phyloP scores from a whole-genome alignment of 208 protist species.

The Trypanosoma scelopori region DNA sequence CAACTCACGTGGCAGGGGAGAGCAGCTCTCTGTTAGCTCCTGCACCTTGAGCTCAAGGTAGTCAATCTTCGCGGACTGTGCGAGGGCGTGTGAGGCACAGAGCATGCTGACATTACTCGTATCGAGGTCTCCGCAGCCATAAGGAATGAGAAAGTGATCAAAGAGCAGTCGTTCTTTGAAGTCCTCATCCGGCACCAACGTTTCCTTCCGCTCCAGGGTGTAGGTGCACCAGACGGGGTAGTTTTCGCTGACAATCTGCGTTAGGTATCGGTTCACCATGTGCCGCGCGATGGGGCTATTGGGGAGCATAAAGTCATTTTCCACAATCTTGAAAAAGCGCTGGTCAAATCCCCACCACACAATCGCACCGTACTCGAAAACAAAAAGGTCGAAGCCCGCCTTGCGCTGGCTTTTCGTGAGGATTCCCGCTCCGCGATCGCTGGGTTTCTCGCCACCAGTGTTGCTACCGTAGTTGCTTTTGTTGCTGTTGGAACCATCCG shows the following conservation, averaged over 20 bases:
- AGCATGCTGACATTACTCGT: slow-evolving; percentile 67
- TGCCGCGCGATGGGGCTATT: slow-evolving; percentile 49
- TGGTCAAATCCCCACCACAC: slow-evolving; percentile 85
- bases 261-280: slow-evolving; percentile 72
- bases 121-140: slow-evolving; percentile 51
- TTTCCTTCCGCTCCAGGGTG: slow-evolving; percentile 50
- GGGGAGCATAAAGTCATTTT: slow-evolving; percentile 79
- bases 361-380: slow-evolving; percentile 75
- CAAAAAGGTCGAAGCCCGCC: slow-evolving; percentile 73
- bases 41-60: slow-evolving; percentile 79
- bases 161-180: slow-evolving; percentile 63
- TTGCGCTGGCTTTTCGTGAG: slow-evolving; percentile 17
- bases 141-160: slow-evolving; percentile 80
- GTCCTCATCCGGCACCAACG: slow-evolving; percentile 60
- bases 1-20: slow-evolving; percentile 65
- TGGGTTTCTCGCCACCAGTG: slow-evolving; percentile 20
- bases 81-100: slow-evolving; percentile 70
- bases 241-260: slow-evolving; percentile 68
- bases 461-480: slow-evolving; percentile 6
- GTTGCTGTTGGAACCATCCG: slow-evolving; percentile 6
- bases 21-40: slow-evolving; percentile 62
- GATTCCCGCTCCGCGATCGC: slow-evolving; percentile 7
- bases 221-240: slow-evolving; percentile 86
- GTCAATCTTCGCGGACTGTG: slow-evolving; percentile 83
- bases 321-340: slow-evolving; percentile 77